phyloP scores from a whole-genome alignment of 495 filamentous ascomycete genomes.

The Penicillium paxilli region DNA sequence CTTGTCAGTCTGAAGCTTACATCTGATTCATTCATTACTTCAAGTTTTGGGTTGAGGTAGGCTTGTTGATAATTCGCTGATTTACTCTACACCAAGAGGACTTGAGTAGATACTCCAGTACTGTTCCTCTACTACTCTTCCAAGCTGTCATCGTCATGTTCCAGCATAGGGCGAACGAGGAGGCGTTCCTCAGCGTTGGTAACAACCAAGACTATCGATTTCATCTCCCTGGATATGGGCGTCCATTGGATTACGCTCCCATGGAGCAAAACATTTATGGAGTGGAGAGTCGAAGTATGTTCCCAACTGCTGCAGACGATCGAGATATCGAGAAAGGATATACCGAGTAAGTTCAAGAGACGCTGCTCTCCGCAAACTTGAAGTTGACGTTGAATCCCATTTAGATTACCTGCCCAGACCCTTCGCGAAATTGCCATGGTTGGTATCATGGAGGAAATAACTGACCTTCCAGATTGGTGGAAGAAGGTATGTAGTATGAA shows the following conservation, averaged over 20 bases:
- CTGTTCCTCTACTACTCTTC: no score
- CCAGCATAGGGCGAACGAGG: conserved; percentile 13
- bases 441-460: conserved; percentile 38
- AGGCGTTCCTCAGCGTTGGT: not conserved
- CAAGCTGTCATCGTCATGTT: conserved; percentile 17
- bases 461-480: conserved; percentile 54
- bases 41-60: not conserved
- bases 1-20: not conserved
- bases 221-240: conserved; percentile 41
- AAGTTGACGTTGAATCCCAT: not conserved
- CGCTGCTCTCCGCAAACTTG: not conserved
- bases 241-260: conserved; percentile 37
- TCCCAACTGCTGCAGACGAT: conserved; percentile 32
- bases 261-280: conserved; percentile 32
- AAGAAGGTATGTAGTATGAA: conserved; percentile 38
- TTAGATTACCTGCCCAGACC: conserved; percentile 35
- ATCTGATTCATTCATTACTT: not conserved
- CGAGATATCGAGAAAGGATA: conserved; percentile 35
- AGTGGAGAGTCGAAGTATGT: conserved; percentile 26
- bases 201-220: conserved; percentile 17
- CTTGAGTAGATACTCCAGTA: not conserved
- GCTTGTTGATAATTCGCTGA: not conserved
- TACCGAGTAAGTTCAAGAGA: conserved; percentile 29
- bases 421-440: conserved; percentile 42
- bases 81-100: not conserved